These are phyloP conservation scores for Trichoderma koningiopsis DNA, from an alignment of 2,329 filamentous ascomycete species.

Conservation along the genomic window DNA sequence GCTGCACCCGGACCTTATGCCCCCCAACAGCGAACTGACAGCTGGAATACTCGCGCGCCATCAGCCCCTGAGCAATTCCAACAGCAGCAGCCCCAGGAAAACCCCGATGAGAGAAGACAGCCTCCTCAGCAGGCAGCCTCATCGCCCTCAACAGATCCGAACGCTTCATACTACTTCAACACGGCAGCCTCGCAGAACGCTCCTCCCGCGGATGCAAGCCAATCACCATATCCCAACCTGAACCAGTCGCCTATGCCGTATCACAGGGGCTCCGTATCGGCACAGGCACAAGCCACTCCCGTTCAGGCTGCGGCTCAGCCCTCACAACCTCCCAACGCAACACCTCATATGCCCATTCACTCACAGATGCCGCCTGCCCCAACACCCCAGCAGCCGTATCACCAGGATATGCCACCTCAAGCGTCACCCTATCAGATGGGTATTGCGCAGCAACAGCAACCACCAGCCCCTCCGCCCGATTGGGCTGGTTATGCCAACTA, in stretches of 20 bases:
- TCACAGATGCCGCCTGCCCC: conserved; percentile 9
- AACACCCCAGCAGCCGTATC: conserved; percentile 14
- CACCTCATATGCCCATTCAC: conserved; percentile 27
- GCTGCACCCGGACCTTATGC: conserved; percentile 48
- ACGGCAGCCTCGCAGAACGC: conserved; percentile 33
- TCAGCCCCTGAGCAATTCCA: conserved; percentile 37
- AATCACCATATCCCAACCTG: conserved; percentile 57
- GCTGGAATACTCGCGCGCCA: conserved; percentile 51
- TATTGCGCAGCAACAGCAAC: conserved; percentile 35
- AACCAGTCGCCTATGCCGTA: conserved; percentile 49
- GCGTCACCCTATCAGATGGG: conserved; percentile 33
- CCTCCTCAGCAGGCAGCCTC: conserved; percentile 36
- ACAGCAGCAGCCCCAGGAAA: conserved; percentile 33
- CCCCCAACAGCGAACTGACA: conserved; percentile 50
- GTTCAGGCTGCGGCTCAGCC: conserved; percentile 36
- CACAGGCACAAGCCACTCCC: conserved; percentile 39
- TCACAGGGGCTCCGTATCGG: conserved; percentile 47
- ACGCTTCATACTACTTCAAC: conserved; percentile 61
- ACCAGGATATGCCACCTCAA: conserved; percentile 23
- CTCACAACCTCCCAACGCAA: conserved; percentile 34
- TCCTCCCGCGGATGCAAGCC: conserved; percentile 43
- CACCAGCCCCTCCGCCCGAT: conserved; percentile 43
- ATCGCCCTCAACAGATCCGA: conserved; percentile 50
- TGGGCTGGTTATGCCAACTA: conserved; percentile 58
- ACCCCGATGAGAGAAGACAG: conserved; percentile 33